Evolutionary conservation across 1,284 basidiomycete species (phyloP), one percentile per base, ranked within the genome.

Genomic region (Pseudomicrostroma phylloplanum): DNA sequence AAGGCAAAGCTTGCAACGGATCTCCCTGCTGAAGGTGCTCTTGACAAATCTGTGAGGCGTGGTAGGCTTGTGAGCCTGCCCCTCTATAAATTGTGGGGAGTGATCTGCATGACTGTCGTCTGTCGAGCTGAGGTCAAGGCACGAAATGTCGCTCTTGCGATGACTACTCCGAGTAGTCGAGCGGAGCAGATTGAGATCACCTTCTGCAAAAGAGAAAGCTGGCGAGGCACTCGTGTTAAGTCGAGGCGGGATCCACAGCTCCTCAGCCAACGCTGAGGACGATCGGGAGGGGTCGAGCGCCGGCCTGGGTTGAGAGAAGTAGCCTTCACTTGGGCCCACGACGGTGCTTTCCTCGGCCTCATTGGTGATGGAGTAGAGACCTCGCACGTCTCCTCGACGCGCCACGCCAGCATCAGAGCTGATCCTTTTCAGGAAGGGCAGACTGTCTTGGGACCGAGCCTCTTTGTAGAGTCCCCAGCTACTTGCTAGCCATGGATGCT

Each of bases 21-120:
- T 88, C 25, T 91, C 92, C 82, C 92, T 93, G 74, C 88, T 88
- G 79, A 96, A 96, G 1, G 88, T 89, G 1, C 90, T 94, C 82
- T 91, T 92, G 54, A 94, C 89, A 75, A 94, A 92, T 6, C 85
- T 85, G 72, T 96, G 92, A 66, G 57, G 11, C 64, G 65, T 53
- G 49, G 40, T 53, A 42, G 6, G 13, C n/a, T 21, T 23, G 25
- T 3, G 7, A n/a, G 15, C 30, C 56, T 25, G 36, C 57, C 59
- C 25, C 9, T 56, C 54, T 30, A 23, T 1, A 12, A 3, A 4
- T 12, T 21, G 21, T 15, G 51, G 51, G 21, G 51, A 25, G 21
- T 19, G 51, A 2, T 13, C 26, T 3, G 43, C 12, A 21, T n/a
- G 15, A 21, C 43, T 21, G 21, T 21, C 66, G 39, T 64, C 63